Percentiles rank a stretch among this genome's conserved stretches.
Evolutionary conservation across 495 filamentous ascomycete genomes (phyloP).

Genomic region (Durotheca rogersii): DNA sequence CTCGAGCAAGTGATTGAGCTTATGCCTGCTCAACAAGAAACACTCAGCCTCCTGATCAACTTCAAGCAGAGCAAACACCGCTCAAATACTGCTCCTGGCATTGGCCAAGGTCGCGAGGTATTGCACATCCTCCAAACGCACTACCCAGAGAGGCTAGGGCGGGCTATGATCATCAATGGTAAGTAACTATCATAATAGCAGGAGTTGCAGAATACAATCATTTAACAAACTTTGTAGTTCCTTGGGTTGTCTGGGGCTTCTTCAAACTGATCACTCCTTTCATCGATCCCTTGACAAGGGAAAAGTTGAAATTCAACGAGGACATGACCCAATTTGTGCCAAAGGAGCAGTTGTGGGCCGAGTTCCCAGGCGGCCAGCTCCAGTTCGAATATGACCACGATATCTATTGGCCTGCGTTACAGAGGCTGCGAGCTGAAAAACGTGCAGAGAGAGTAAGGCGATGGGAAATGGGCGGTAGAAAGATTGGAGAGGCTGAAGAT

Average conservation of each 20-base stretch:
- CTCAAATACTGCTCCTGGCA: constrained; percentile 70
- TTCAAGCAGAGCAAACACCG: constrained; percentile 70
- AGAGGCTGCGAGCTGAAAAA: constrained; percentile 62
- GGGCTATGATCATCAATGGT: constrained; percentile 85
- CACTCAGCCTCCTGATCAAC: constrained; percentile 80
- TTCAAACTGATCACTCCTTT: constrained; percentile 95
- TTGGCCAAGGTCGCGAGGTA: constrained; percentile 74
- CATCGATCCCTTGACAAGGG: constrained; percentile 86
- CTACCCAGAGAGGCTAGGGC: constrained; percentile 90
- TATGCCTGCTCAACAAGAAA: constrained; percentile 84
- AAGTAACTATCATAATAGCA: constrained; percentile 31
- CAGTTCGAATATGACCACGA: constrained; percentile 87
- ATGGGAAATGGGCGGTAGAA: constrained; percentile 77
- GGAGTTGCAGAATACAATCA: neutral
- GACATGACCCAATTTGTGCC: constrained; percentile 78
- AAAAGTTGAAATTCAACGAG: constrained; percentile 95
- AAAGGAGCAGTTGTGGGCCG: constrained; percentile 70
- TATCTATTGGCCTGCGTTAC: constrained; percentile 84
- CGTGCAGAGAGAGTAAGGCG: constrained; percentile 59
- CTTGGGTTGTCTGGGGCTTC: constrained; percentile 84
- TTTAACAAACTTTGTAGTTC: constrained; percentile 55
- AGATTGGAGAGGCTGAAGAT: constrained; percentile 78
- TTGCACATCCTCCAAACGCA: constrained; percentile 89
- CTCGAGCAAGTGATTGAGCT: constrained; percentile 85
- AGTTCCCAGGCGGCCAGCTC: constrained; percentile 59